These are phyloP conservation scores for Mallotus nudiflorus DNA, from an alignment of 345 rosid species.

Conservation along the genomic window DNA sequence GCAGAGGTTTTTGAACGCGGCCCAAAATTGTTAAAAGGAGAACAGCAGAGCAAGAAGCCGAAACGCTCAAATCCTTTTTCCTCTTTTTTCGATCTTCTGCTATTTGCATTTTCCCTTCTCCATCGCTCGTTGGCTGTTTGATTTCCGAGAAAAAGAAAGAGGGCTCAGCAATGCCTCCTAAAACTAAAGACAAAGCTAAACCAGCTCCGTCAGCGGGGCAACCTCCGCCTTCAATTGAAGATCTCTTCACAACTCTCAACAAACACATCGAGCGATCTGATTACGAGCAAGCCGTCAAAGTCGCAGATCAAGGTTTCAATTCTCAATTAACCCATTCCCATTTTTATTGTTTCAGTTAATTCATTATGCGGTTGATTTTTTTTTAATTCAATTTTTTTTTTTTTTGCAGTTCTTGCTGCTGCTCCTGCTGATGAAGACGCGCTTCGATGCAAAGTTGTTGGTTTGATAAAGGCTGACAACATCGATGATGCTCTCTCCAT, in stretches of 20 bases:
- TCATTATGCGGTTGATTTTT: not conserved
- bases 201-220: not conserved
- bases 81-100: not conserved
- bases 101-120: not conserved
- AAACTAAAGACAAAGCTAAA: conserved; percentile 15
- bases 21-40: no score
- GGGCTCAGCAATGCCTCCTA: conserved; percentile 14
- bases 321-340: not conserved
- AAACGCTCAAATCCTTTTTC: not conserved
- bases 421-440: conserved; percentile 86
- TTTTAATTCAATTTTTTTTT: no score
- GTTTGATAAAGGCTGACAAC: conserved; percentile 65
- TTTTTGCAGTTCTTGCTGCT: conserved; percentile 58
- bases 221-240: conserved; percentile 19
- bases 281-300: conserved; percentile 8
- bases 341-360: not conserved
- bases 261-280: conserved; percentile 12
- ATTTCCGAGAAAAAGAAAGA: conserved; percentile 10
- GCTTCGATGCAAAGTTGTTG: conserved; percentile 79
- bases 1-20: no score
- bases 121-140: not conserved
- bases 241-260: conserved; percentile 13
- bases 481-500: conserved; percentile 67
- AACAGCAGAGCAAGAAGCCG: no score
- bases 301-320: conserved; percentile 17